Base-by-base conservation (phyloP, 805 yeast species). In the Kazachstania kunashirensis region DNA sequence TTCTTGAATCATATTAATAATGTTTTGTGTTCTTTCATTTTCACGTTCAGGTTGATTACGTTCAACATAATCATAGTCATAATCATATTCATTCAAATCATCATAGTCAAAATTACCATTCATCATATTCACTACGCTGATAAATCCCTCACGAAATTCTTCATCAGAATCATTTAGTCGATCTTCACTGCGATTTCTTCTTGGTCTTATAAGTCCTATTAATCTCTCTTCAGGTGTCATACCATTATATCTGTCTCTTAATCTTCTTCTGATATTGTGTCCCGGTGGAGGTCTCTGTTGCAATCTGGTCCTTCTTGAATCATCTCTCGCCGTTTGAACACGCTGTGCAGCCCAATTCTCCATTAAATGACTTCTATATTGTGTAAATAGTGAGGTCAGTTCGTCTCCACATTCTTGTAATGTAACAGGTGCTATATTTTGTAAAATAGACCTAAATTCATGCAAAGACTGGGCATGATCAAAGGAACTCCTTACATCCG, bases 1-100 rank as follows among this genome's bases (percentile, higher is more conserved):
- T 23, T 48, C 53, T 42, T 58, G 59, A 31, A 58, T 57, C 49
- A 55, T 48, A 24, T 47, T 46, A n/a, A 58, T 50, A 23, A 57
- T 52, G 34, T 46, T 44, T 39, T 53, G 57, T 6, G 61, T 58
- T 14, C 48, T 41, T 24, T 39, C 47, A 20, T 36, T 35, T 12
- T 41, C 46, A 9, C 29, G 27, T 12, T 37, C 41, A 11, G 34
- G 33, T 6, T 38, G 34, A 18, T 34, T 27, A 16, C 29, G 29
- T 21, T 34, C 38, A 37, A 31, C 20, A 7, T 17, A 23, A 11
- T 36, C 29, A 25, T 21, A 24, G 13, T 29, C 38, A 14, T 37
- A 38, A 10, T 24, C 34, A 16, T 26, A 21, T 11, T 26, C 31
- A 24, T 16, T n/a, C 16, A n/a, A n/a, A n/a, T n/a, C n/a, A n/a